Base-by-base conservation (phyloP, 306 rosid genomes). In the Prunus padus region DNA sequence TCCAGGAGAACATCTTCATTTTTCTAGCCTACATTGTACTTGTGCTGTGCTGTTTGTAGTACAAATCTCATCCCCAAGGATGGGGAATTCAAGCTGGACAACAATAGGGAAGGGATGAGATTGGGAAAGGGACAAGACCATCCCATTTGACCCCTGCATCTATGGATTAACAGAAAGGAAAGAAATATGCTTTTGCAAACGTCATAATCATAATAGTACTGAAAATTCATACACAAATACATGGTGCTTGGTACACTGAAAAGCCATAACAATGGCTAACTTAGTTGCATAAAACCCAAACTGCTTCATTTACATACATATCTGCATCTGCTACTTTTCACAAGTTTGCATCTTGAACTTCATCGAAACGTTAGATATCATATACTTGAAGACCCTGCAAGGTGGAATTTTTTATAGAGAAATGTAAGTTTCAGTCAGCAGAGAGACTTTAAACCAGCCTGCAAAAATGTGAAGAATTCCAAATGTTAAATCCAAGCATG, bases 331-430 rank as follows among this genome's bases (percentile, higher is more conserved):
- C 67, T 67, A 68, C 16, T 73, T 42, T 74, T 60, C 47, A 67
- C 79, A 74, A n/a, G 23, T 70, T 61, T 25, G 67, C 55, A 40
- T 44, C 76, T 80, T 74, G 46, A 72, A n/a, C 45, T 74, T n/a
- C 65, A 55, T 75, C 56, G 61, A 82, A 76, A 71, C 66, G 67
- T 65, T 52, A 60, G 67, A 79, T 75, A 30, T 30, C 44, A 62
- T 30, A 30, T 5, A 75, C 77, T 71, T 86, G 81, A 82, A 78
- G 75, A 82, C 54, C 87, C 91, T 87, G 88, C 75, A 7, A 72
- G 55, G 37, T 40, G 70, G 16, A 37, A 54, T 22, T 37, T 37
- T 37, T 6, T 23, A 25, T 22, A 31, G 18, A 26, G 30, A 67
- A 51, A 40, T 37, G 20, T 12, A 40, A 62, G 66, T 28, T 15